Percentiles rank a stretch among this genome's conserved stretches.
Conservation (phyloP, 352 stramenopile genomes). For the Pythium folliculosum region DNA sequence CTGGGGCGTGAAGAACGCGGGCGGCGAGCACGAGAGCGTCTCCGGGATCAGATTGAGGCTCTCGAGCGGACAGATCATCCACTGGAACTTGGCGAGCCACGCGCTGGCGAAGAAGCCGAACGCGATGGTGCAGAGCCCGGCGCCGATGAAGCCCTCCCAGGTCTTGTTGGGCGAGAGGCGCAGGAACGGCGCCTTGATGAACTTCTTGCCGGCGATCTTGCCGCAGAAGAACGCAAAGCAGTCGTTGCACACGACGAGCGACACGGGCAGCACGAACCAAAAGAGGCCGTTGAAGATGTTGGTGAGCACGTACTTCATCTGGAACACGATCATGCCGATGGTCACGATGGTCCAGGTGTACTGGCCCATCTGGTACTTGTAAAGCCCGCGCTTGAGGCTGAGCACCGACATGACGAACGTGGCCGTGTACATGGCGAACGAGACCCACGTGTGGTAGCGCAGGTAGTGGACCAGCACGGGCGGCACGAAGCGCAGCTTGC, state of each 20-base stretch:
- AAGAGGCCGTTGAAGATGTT: conserved; percentile 97
- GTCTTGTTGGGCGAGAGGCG: conserved; percentile 99
- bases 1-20: conserved; percentile 60
- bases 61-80: conserved; percentile 94
- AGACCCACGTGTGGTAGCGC: conserved; percentile 90
- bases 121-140: conserved; percentile 95
- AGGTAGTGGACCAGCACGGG: conserved; percentile 85
- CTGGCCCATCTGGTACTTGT: conserved; percentile 97
- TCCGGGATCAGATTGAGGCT: conserved; percentile 77
- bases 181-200: conserved; percentile 92
- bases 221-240: conserved; percentile 95
- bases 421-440: conserved; percentile 93
- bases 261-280: conserved; percentile 94
- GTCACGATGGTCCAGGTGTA: conserved; percentile 97
- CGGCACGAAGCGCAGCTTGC: conserved; percentile 81
- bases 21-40: conserved; percentile 62
- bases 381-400: conserved; percentile 92
- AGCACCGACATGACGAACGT: conserved; percentile 97
- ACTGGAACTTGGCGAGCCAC: conserved; percentile 91
- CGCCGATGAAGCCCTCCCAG: conserved; percentile 99
- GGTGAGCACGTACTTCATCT: conserved; percentile 97
- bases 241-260: conserved; percentile 95
- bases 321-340: conserved; percentile 94
- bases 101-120: conserved; percentile 92
- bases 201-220: conserved; percentile 83